phyloP scores from a whole-genome alignment of 2,329 filamentous ascomycete genomes.

The Alternaria alternata region DNA sequence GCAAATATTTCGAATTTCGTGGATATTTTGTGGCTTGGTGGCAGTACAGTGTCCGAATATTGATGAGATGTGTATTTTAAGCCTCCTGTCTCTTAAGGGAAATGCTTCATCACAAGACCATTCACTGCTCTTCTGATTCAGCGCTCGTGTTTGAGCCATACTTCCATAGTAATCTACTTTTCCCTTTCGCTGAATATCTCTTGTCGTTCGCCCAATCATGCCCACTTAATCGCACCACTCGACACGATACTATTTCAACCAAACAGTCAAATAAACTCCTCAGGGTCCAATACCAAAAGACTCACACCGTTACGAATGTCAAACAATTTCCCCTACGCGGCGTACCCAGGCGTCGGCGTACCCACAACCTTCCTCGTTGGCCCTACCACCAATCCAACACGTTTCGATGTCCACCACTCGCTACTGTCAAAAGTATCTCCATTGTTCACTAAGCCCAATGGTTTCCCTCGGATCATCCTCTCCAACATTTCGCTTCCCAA shows the following conservation, averaged over 20 bases:
- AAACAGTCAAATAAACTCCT: no score
- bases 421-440: slow-evolving; percentile 8
- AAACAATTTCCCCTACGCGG: neutral
- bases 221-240: rapidly evolving
- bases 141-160: neutral
- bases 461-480: neutral
- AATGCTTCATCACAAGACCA: neutral
- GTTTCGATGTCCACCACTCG: slow-evolving; percentile 12
- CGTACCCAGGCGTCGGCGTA: neutral
- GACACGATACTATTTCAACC: neutral
- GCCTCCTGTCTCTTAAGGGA: rapidly evolving
- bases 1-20: rapidly evolving
- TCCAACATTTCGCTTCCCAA: neutral
- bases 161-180: neutral
- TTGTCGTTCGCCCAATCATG: neutral
- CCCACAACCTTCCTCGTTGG: slow-evolving; percentile 15
- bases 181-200: rapidly evolving
- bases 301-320: neutral
- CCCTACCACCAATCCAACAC: neutral
- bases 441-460: neutral
- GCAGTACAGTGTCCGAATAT: neutral
- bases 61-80: no score
- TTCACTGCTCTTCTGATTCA: neutral
- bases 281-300: neutral
- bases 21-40: rapidly evolving